Base-by-base conservation (phyloP, 441 rosid species). In the Erysimum cheiri region DNA sequence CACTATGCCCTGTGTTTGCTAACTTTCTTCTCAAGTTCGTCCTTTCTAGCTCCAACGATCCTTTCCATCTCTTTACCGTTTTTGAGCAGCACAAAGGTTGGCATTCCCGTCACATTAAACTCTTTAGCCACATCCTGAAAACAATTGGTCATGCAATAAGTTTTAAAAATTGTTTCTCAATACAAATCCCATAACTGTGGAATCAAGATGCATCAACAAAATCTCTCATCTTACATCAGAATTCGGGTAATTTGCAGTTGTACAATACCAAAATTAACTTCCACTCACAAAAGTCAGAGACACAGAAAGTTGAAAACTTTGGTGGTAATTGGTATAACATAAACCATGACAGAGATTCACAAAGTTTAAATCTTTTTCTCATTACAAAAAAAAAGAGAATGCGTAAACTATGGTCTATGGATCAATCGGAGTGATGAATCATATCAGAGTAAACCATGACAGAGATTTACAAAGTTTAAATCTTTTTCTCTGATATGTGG, bases 1-100 rank as follows among this genome's bases (percentile, higher is more conserved):
- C 46, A 60, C 9, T 5, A 14, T 36, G 37, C 67, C 53, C 73
- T 76, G 81, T 73, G 77, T 70, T 83, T 73, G 47, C 32, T 26
- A 56, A 92, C 64, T 84, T 86, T 89, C 70, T n/a, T 83, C 78
- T 74, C 78, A n/a, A 93, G 97, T 59, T 89, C 91, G 24, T 81
- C 81, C 61, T 85, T 86, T 54, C 49, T 62, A 39, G 86, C 89
- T 49, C 97, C 98, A 31, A 89, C 71, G 11, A 89, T 75, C 82
- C 94, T 80, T 5, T 84, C 94, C 64, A 87, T 78, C 55, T 86
- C 97, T 80, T 79, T 85, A 74, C 98, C 97, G 15, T 26, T 70
- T 87, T 90, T 90, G 80, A 87, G 59, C 85, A 93, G 68, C 82
- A 93, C 94, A 79, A 90, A 93, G 2, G 98, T 92, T 6, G 98